Evolutionary conservation across 176 grass and related monocot species (phyloP).

Genomic region (Calamus simplicifolius): DNA sequence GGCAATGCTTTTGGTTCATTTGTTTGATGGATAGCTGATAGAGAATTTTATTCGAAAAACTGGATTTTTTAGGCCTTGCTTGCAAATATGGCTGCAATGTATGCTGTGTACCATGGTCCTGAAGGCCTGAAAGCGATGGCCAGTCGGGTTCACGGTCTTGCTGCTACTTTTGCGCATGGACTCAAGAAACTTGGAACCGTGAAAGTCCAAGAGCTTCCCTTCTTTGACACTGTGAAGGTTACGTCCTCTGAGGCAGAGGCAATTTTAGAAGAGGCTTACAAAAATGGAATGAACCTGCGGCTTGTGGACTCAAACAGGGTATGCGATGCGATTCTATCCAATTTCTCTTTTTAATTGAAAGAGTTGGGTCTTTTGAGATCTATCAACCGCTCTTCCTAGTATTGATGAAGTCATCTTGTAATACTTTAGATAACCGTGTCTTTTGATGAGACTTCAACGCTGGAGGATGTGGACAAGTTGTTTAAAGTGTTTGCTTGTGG

Average conservation of each 20-base stretch:
- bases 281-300: conserved; percentile 89
- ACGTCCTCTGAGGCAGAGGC: conserved; percentile 58
- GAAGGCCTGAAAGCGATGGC: conserved; percentile 79
- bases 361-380: background rate
- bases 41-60: no score
- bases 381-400: background rate
- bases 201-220: conserved; percentile 83
- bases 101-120: conserved; percentile 94
- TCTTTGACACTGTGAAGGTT: conserved; percentile 95
- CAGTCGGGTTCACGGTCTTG: conserved; percentile 81
- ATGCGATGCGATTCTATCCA: conserved; percentile 15
- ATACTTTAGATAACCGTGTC: conserved; percentile 65
- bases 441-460: conserved; percentile 85
- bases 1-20: background rate
- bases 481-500: conserved; percentile 88
- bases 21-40: no score
- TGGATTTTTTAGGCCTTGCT: conserved; percentile 63
- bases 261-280: conserved; percentile 58
- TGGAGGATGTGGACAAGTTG: conserved; percentile 94
- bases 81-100: conserved; percentile 99
- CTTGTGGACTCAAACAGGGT: conserved; percentile 79
- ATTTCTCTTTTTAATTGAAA: background rate
- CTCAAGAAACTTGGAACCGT: conserved; percentile 85
- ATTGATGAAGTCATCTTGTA: background rate
- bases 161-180: conserved; percentile 71